Base-by-base conservation (phyloP, 2,329 filamentous ascomycete genomes). In the Falciphora oryzae region DNA sequence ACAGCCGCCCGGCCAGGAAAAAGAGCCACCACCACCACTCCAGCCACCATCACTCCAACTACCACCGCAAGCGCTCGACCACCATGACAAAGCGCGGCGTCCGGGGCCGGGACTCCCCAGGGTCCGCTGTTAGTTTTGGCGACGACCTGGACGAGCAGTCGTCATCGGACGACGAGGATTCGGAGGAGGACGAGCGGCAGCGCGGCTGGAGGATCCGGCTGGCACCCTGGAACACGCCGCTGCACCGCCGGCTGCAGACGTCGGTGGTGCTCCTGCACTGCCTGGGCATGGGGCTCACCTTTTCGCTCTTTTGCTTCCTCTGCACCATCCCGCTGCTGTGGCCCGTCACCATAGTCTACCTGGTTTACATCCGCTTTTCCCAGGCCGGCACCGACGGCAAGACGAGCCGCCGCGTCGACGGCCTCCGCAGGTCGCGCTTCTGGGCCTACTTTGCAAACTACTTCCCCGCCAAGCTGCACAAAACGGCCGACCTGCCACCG, bases 371-470 rank as follows among this genome's bases (percentile, higher is more conserved):
- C 67, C 83, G 95, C 29, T 87, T 93, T 68, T 96, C 93, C 29
- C 89, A 87, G 59, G 89, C 90, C 25, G 85, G 89, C 22, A 90
- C 87, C 2, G 89, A 92, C 62, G 94, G 94, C 57, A 86, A 84
- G 57, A 83, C 97, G 32, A 84, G 82, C 3, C 87, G 89, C 71
- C 90, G 95, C 65, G 93, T 87, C 56, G 85, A 92, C 66, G 86
- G 90, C 73, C 78, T 94, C 67, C 88, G 94, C 25, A 86, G 84
- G 16, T 83, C 90, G 61, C 86, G 85, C 35, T 78, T 96, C 59
- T 99, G 94, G 94, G 90, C 85, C 53, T 85, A 96, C 59, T 98
- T 97, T 73, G 93, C 91, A 31, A 91, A 87, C 22, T 99, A 98
- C 79, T 99, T 96, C 73, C 95, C 95, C 4, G 92, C 93, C 61